A percentile compares a stretch with the other conserved stretches of the same genome.
Evolutionary conservation across 2,329 filamentous ascomycete genomes (phyloP).

Genomic region (Harringtonia aguacate): DNA sequence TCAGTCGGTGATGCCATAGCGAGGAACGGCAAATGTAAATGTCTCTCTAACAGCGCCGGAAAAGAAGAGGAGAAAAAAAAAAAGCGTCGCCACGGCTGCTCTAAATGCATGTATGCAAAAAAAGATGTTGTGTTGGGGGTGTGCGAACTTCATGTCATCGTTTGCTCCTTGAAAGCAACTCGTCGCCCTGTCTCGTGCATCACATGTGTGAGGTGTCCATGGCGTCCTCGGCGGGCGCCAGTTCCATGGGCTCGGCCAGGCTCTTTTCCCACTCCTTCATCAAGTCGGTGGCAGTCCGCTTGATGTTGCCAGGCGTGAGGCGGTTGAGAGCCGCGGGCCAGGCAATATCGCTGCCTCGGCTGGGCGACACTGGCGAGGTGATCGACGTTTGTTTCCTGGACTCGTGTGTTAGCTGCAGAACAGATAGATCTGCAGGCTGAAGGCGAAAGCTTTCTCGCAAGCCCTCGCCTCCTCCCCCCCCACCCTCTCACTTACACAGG

Average conservation of each 20-base stretch:
- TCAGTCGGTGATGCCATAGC: too few relatives aligned
- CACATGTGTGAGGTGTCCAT: neutral
- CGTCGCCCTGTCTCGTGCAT: conserved; percentile 2
- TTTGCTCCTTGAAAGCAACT: neutral
- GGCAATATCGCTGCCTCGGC: conserved; percentile 43
- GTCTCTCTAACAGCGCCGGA: too few relatives aligned
- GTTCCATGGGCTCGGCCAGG: conserved; percentile 39
- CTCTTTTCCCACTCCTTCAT: conserved; percentile 90
- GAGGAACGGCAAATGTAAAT: too few relatives aligned
- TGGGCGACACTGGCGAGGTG: conserved; percentile 11
- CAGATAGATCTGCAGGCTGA: too few relatives aligned
- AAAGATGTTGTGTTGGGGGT: neutral
- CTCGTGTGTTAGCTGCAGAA: too few relatives aligned
- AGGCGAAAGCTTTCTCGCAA: too few relatives aligned
- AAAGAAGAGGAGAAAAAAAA: neutral
- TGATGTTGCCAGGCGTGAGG: conserved; percentile 64
- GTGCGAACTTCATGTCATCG: neutral
- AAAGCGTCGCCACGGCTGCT: neutral
- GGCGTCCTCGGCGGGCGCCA: conserved; percentile 1
- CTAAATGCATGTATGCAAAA: neutral
- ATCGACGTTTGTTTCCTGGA: conserved; percentile 4
- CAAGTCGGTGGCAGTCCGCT: conserved; percentile 70
- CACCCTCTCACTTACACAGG: conserved; percentile 32
- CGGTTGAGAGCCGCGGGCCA: conserved; percentile 60
- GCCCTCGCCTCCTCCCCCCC: neutral